Conservation (phyloP, 306 rosid species). For the Glycine soja region DNA sequence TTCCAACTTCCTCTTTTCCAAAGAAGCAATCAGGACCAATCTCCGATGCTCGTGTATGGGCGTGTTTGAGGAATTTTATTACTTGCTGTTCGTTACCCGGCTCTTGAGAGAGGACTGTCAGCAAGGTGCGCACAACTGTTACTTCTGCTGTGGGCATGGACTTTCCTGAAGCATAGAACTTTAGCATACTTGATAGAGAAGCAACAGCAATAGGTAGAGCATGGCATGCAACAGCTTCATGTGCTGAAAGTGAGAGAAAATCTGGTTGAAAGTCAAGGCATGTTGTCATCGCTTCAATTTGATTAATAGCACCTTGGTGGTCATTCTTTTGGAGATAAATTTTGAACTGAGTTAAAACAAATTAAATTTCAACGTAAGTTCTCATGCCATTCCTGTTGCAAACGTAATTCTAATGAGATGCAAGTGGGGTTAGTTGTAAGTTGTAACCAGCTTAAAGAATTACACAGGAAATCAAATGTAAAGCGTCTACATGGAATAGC, state of each 20-base stretch:
- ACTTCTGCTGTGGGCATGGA: slow-evolving; percentile 82
- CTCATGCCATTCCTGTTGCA: slow-evolving; percentile 3
- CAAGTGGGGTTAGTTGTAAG: slow-evolving; percentile 12
- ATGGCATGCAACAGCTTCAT: slow-evolving; percentile 95
- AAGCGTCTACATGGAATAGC: not conserved
- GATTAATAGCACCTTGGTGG: slow-evolving; percentile 67
- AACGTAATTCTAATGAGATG: slow-evolving; percentile 42
- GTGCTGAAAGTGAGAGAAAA: slow-evolving; percentile 91
- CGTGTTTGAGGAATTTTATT: slow-evolving; percentile 69
- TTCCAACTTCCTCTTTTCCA: slow-evolving; percentile 87
- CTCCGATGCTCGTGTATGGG: slow-evolving; percentile 67
- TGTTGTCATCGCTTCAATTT: slow-evolving; percentile 82
- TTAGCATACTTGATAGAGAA: slow-evolving; percentile 73
- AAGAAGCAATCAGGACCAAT: slow-evolving; percentile 73
- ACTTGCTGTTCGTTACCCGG: slow-evolving; percentile 69
- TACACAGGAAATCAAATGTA: not conserved
- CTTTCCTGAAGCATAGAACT: slow-evolving; percentile 71
- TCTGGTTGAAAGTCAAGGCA: slow-evolving; percentile 90
- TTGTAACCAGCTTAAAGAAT: slow-evolving; percentile 29
- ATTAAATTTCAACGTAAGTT: slow-evolving; percentile 42
- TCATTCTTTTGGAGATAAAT: slow-evolving; percentile 86
- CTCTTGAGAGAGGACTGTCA: slow-evolving; percentile 77
- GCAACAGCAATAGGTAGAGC: slow-evolving; percentile 84
- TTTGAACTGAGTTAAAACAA: slow-evolving; percentile 72
- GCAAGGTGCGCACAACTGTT: slow-evolving; percentile 81